Evolutionary conservation across 2,329 filamentous ascomycete species (phyloP).

Genomic region (Scolecobasidium constrictum): DNA sequence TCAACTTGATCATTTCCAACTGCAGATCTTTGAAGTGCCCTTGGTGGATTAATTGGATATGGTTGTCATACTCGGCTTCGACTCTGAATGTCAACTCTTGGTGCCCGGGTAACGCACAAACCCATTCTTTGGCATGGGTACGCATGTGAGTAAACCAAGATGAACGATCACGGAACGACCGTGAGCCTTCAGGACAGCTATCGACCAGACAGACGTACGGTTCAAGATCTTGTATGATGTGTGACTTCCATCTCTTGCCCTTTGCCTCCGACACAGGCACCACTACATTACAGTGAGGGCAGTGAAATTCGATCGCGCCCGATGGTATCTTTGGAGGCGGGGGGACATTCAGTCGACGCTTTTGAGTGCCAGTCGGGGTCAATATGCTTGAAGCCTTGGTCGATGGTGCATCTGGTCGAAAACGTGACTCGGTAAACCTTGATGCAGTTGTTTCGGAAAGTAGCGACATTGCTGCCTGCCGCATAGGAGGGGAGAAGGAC

Average conservation of each 20-base stretch:
- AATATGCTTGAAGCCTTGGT: slow-evolving; percentile 2
- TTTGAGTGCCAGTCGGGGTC: too few species aligned
- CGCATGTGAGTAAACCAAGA: slow-evolving; percentile 10
- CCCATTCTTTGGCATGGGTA: background rate
- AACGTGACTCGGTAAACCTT: background rate
- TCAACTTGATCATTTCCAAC: slow-evolving; percentile 5
- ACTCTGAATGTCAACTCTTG: slow-evolving; percentile 3
- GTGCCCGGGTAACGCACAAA: slow-evolving; percentile 6
- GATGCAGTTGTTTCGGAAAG: slow-evolving; percentile 1
- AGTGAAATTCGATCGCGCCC: slow-evolving; percentile 12
- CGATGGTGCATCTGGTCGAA: background rate
- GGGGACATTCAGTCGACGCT: too few species aligned
- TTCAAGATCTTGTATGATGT: slow-evolving; percentile 18
- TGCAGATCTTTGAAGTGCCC: slow-evolving; percentile 3
- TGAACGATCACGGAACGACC: slow-evolving; percentile 10
- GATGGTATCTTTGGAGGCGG: slow-evolving; percentile 9
- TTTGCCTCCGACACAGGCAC: slow-evolving; percentile 9
- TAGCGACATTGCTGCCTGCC: background rate
- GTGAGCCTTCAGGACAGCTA: slow-evolving; percentile 13
- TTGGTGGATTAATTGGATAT: slow-evolving; percentile 9
- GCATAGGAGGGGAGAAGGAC: background rate
- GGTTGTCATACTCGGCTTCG: slow-evolving; percentile 9
- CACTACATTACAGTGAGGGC: slow-evolving; percentile 13
- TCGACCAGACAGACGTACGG: slow-evolving; percentile 19
- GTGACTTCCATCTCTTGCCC: slow-evolving; percentile 13